phyloP scores from a whole-genome alignment of 768 basidiomycete species.

The Termitomyces sp. region DNA sequence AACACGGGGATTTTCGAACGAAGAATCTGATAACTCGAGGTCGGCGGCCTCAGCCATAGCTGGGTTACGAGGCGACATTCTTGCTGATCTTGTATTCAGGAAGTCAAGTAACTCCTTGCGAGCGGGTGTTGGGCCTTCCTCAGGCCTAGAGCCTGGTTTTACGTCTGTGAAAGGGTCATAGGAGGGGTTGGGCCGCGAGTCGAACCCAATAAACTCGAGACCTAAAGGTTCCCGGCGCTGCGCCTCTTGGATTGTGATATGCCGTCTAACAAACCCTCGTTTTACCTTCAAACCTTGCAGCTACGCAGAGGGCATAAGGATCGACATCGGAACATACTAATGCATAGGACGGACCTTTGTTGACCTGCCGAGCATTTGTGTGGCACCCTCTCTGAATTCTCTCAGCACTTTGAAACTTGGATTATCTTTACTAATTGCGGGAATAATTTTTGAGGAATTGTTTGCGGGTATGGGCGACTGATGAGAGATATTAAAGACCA shows the following conservation, averaged over 20 bases:
- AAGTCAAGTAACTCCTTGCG: conserved; percentile 1
- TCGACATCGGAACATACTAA: neutral
- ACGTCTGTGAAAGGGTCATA: conserved; percentile 10
- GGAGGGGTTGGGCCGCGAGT: conserved; percentile 4
- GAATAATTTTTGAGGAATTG: neutral
- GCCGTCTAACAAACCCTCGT: neutral
- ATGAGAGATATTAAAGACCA: neutral
- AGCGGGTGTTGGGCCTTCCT: neutral
- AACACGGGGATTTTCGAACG: neutral
- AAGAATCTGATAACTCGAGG: neutral
- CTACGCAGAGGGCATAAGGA: neutral
- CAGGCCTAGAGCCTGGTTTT: neutral
- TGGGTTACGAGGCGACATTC: neutral
- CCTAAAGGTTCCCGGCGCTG: neutral
- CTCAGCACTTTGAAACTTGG: neutral
- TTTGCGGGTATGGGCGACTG: too few species aligned
- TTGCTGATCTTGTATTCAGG: neutral
- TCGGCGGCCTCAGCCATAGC: neutral
- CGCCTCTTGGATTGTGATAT: neutral
- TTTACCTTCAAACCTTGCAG: neutral
- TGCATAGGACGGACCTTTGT: neutral
- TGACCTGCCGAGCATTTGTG: neutral
- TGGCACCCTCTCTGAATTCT: neutral
- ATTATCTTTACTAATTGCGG: neutral
- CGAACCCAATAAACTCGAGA: conserved; percentile 11